Evolutionary conservation across 805 yeast species (phyloP), one percentile per base, ranked within the genome.

Genomic region (Priceomyces castillae): DNA sequence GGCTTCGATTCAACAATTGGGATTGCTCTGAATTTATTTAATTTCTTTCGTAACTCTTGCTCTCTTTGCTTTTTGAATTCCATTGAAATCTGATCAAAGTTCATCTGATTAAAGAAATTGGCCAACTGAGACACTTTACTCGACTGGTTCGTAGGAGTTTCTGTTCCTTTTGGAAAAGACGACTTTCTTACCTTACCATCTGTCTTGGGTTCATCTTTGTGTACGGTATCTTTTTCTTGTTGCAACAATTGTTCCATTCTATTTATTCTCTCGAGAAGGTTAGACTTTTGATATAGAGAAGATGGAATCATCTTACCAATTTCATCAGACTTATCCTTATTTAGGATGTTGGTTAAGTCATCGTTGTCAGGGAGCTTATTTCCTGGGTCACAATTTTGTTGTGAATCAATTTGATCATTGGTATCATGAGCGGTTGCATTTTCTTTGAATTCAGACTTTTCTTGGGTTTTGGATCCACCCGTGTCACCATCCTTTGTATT

Each of bases 31-130:
- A 81, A 80, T 52, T 83, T 77, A 51, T 81, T 74, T 34, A 87
- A 58, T 47, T 84, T 81, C 44, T 76, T 69, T 37, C 61, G 58
- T 46, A 89, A 76, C 57, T 92, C 96, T 36, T 73, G 66, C 50
- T 88, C 95, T 56, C 98, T 79, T 56, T 90, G 96, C 50, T 81
- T 74, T 57, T 87, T 95, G 59, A 92, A 90, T 58, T 94, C 97
- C 52, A 75, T 74, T 0, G 97, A 86, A 9, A 87, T 67, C 43
- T 85, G 86, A 52, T 85, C 94, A 49, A 87, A 80, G 54, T 87
- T 92, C 64, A 84, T 78, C 44, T 81, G 81, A 58, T 86, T 85
- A 66, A 81, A 82, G 57, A 78, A 81, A 46, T 67, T 78, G 0
- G 90, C 84, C 41, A 86, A 58, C 47, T 82, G 80, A 44, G 80